These are phyloP conservation scores for Lactifluus volemus DNA, from an alignment of 768 basidiomycete genomes.

Conservation along the genomic window DNA sequence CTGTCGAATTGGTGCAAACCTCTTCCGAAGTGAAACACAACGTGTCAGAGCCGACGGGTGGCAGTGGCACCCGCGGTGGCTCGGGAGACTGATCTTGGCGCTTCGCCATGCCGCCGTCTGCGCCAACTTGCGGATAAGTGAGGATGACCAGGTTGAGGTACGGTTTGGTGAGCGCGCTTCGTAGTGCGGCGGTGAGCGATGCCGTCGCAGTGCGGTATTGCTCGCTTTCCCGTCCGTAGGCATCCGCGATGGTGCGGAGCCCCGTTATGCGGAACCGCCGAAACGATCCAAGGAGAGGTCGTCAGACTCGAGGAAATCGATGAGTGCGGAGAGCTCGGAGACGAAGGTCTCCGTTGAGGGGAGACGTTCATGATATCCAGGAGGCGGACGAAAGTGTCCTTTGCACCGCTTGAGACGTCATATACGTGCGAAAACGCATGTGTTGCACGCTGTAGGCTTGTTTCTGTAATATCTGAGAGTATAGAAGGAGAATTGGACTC, in stretches of 20 bases:
- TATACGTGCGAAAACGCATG: slow-evolving; percentile 50
- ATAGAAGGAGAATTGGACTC: slow-evolving; percentile 29
- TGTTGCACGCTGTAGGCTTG: slow-evolving; percentile 49
- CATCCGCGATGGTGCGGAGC: slow-evolving; percentile 39
- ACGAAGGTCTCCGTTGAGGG: slow-evolving; percentile 32
- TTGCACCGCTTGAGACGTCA: slow-evolving; percentile 26
- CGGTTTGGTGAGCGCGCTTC: slow-evolving; percentile 32
- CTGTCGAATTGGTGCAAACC: slow-evolving; percentile 54
- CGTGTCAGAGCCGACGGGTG: slow-evolving; percentile 50
- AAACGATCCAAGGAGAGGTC: slow-evolving; percentile 37
- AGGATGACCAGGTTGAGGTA: slow-evolving; percentile 45
- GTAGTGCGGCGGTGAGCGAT: slow-evolving; percentile 41
- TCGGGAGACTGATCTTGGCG: slow-evolving; percentile 35
- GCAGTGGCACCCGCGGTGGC: slow-evolving; percentile 37
- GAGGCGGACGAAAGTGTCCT: slow-evolving; percentile 26
- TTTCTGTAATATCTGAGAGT: slow-evolving; percentile 45
- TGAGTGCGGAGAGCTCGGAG: slow-evolving; percentile 35
- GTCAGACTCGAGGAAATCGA: slow-evolving; percentile 47
- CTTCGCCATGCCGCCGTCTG: slow-evolving; percentile 21
- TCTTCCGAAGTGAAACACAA: slow-evolving; percentile 52
- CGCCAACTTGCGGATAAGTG: slow-evolving; percentile 31
- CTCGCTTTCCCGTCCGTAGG: slow-evolving; percentile 43
- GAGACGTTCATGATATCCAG: slow-evolving; percentile 36
- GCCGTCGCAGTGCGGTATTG: slow-evolving; percentile 42
- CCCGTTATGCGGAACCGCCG: slow-evolving; percentile 52